Evolutionary conservation across 441 rosid genomes (phyloP), one percentile per base, ranked within the genome.

Genomic region (Populus hybrid): DNA sequence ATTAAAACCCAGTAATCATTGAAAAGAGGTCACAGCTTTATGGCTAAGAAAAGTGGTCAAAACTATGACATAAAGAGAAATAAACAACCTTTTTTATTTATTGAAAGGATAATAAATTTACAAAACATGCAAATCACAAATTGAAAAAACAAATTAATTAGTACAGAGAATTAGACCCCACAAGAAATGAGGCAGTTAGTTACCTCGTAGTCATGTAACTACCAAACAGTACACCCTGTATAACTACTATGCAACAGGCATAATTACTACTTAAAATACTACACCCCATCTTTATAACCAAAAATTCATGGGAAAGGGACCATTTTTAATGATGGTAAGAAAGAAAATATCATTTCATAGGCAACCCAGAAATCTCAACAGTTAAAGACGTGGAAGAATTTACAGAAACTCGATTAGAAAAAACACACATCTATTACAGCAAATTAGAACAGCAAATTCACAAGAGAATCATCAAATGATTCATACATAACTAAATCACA

Each of bases 401-500:
- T 9, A 61, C 28, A 61, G 66, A 21, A 61, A 61, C 24, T 61
- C 5, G 10, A 21, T 23, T 61, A 23, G 66, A 40, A 40, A 40
- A 40, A 40, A 11, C 3, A 40, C 50, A 40, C 46, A 40, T 40
- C 20, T 14, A 14, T 3, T 42, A 42, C 54, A 42, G 9, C 65
- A 21, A 61, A 61, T 21, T 61, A 8, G 24, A 61, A 21, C 24
- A 21, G 66, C 6, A 61, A 61, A 61, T 12, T 68, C 71, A 18
- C n/a, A 69, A 74, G 30, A 54, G 11, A 75, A 32, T n/a, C 20
- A 28, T 10, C 18, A 14, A 3, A 65, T 11, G 34, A 30, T 65
- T 36, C 28, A 9, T 12, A 63, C 54, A 74, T 59, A 73, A 72
- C 40, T 28, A 24, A 59, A 78, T 72, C 66, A 16, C 7, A 81